These are phyloP conservation scores for Leccinum cinnamomeum DNA, from an alignment of 1,284 basidiomycete genomes.

Conservation along the genomic window DNA sequence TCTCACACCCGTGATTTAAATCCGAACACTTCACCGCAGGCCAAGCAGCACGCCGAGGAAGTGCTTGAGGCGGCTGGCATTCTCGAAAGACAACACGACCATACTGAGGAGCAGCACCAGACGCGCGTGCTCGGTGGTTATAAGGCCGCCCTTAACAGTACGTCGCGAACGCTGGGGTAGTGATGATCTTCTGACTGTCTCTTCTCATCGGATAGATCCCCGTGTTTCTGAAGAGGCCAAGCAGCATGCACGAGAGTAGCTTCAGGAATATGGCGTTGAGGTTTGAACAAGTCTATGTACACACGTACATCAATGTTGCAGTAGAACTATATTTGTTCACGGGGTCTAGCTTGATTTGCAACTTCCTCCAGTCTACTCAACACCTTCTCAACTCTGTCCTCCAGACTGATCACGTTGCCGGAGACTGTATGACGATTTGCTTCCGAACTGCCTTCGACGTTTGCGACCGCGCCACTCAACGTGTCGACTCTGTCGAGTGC, in stretches of 20 bases:
- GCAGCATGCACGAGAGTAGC: constrained; percentile 45
- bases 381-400: constrained; percentile 32
- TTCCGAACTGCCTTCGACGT: constrained; percentile 74
- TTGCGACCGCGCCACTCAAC: constrained; percentile 64
- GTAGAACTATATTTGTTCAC: neutral
- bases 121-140: constrained; percentile 46
- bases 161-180: constrained; percentile 12
- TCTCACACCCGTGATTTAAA: constrained; percentile 12
- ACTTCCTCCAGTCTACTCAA: constrained; percentile 29
- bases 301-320: neutral
- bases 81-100: constrained; percentile 28
- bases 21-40: constrained; percentile 43
- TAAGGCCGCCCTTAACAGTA: constrained; percentile 50
- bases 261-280: constrained; percentile 34
- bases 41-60: constrained; percentile 51
- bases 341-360: constrained; percentile 17
- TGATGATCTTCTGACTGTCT: neutral
- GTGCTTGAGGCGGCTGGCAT: constrained; percentile 41
- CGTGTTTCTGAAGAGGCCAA: constrained; percentile 50
- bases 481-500: constrained; percentile 52
- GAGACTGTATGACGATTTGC: constrained; percentile 75
- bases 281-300: constrained; percentile 1
- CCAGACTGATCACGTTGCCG: constrained; percentile 70
- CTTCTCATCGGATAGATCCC: constrained; percentile 32
- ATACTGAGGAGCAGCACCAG: constrained; percentile 41